Evolutionary conservation across 768 basidiomycete species (phyloP), one percentile per base, ranked within the genome.

Genomic region (Termitomyces heimii): DNA sequence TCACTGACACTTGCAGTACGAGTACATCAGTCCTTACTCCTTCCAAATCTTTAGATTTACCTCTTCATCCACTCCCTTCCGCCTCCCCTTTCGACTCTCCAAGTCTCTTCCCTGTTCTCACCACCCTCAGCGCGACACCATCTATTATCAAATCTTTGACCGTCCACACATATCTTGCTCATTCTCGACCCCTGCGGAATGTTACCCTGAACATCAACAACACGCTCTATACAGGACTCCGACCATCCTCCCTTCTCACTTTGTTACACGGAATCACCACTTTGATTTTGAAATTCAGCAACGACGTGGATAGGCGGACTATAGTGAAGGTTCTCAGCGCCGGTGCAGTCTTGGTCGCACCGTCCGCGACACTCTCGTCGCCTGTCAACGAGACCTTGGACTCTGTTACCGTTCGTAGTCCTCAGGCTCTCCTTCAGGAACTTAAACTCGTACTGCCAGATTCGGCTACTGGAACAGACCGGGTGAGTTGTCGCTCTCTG

Each of bases 291-390:
- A 61, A 66, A 7, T 80, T 81, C 58, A 67, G 71, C 1, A 64
- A 68, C 22, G 63, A 65, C 24, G 75, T 80, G 16, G 80, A 81
- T 59, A 66, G 69, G 55, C 67, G 80, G 42, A 75, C 78, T 14
- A 70, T 77, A 31, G 79, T 77, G 54, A 80, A 80, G 59, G 70
- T 78, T 9, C 54, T 81, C 35, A 71, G 71, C n/a, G 75, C 78
- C 4, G 73, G 70, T 2, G 75, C 74, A 35, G 69, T 71, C 5
- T 66, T 70, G 16, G 43, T 43, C 35, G n/a, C 48, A 49, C 46
- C 47, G 45, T 22, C 49, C 8, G 5, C 40, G 16, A 35, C 44
- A 37, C 5, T 4, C n/a, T 61, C 55, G 4, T 50, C 54, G 34
- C 55, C 31, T 5, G 16, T 20, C 22, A 55, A 14, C 4, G 20